Evolutionary conservation across 73 alveolate genomes (phyloP), one percentile per base, ranked within the genome.

Genomic region (Paramecium tetraurelia): DNA sequence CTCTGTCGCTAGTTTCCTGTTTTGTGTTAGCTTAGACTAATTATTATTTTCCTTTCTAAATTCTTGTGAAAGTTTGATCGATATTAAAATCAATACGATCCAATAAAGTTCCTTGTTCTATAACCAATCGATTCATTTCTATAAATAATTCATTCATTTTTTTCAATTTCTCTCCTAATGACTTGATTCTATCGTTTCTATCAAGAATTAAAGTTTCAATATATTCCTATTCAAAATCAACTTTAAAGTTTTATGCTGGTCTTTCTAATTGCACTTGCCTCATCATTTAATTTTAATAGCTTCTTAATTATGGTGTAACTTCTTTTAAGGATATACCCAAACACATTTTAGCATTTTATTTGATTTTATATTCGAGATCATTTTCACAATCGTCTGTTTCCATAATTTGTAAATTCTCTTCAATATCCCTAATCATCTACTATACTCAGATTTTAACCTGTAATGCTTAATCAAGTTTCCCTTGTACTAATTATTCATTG

Each of bases 1-100:
- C 90, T 80, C 76, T 80, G 7, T 14, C 46, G 46, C 90, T 46
- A 24, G 50, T 48, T 20, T 9, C 44, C 5, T 80, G 4, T 80
- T 22, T 80, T 46, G 20, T 18, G 24, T 80, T 46, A 22, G 77
- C 90, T 48, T 80, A 20, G 4, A 18, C 21, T 44, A 80, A 48
- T 24, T 80, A 46, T n/a, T 80, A 80, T 80, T 44, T 80, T 35
- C 76, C 90, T 43, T 80, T 44, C 21, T 29, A 22, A 80, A 80
- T 63, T 44, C 24, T 76, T 21, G 35, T 21, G 7, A 40, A 41
- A 8, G 70, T 31, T 41, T 76, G 11, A 20, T 76, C 89, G 5
- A 76, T 38, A 43, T 76, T 76, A 7, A 76, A 35, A 76, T 76
- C 89, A n/a, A 76, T 76, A 10, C 89, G 24, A 76, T 76, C 89